A percentile compares a stretch with the other conserved stretches of the same genome.
Conservation (phyloP, 768 basidiomycete species). For the Suillus weaverae region DNA sequence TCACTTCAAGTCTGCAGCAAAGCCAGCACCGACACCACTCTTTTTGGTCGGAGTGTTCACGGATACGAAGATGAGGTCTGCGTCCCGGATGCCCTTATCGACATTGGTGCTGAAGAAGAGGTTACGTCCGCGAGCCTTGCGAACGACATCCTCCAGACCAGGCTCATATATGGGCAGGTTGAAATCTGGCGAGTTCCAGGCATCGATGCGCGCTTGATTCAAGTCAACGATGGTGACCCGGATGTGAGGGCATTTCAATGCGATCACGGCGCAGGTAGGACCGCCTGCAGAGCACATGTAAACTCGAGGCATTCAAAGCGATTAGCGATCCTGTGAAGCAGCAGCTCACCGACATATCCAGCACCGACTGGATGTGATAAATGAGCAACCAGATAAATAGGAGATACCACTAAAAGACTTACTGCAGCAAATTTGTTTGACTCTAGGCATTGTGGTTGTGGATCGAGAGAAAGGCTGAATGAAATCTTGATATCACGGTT, state of each 20-base stretch:
- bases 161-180: conserved; percentile 96
- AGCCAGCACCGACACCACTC: conserved; percentile 94
- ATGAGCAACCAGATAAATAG: conserved; percentile 10
- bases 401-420: conserved; percentile 35
- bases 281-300: conserved; percentile 57
- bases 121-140: conserved; percentile 85
- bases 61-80: conserved; percentile 96
- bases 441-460: conserved; percentile 40
- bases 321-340: conserved; percentile 6
- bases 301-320: conserved; percentile 12
- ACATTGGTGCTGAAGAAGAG: conserved; percentile 97
- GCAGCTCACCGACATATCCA: conserved; percentile 83
- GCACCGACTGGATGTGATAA: conserved; percentile 61
- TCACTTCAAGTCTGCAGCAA: conserved; percentile 97
- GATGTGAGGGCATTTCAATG: conserved; percentile 90
- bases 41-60: conserved; percentile 99
- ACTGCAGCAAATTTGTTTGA: conserved; percentile 90
- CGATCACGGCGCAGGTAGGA: conserved; percentile 94
- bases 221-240: conserved; percentile 97
- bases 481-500: background rate
- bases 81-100: conserved; percentile 88
- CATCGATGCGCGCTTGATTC: conserved; percentile 91
- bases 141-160: conserved; percentile 89
- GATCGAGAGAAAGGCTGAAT: background rate
- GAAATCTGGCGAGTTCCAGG: conserved; percentile 91